Evolutionary conservation across 2,329 filamentous ascomycete species (phyloP), one percentile per base, ranked within the genome.

Genomic region (Aspergillus intermedius): DNA sequence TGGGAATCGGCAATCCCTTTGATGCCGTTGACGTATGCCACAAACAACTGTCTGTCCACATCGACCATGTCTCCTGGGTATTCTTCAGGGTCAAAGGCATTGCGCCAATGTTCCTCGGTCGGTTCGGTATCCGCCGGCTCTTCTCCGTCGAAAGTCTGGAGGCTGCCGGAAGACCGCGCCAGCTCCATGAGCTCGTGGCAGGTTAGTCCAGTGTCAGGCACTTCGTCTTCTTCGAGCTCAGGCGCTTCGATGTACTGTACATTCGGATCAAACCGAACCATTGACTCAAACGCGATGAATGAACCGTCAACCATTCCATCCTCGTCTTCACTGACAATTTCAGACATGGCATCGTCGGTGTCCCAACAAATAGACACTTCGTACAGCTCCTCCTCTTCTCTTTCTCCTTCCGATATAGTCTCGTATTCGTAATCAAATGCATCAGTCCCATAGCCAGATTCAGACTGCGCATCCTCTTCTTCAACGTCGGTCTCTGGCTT

Each of bases 1-100:
- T 61, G 57, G n/a, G 56, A 52, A 23, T 63, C 58, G 13, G 60
- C 51, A 32, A 68, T 62, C 2, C 64, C 68, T 30, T 66, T 64
- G n/a, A 73, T 66, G 13, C 68, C 69, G 44, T 72, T 72, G 55
- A 73, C 67, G 53, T 69, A 71, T 9, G 69, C 70, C 21, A 64
- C 54, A 45, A 73, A 70, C 5, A 71, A 56, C 23, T 61, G 59
- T 39, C 64, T 66, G 48, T 73, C 70, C 19, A 71, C 52, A 22
- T 71, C 68, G 15, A 72, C 49, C 28, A 61, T 58, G 47, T 73
- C 70, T 23, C 55, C 58, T 5, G 65, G 55, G 49, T 69, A 64
- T 40, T 71, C 67, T 21, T 69, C 66, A 12, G 64, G 61, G 40
- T 51, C 49, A 28, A 50, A 47, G n/a, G 43, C 42, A 40, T 19